These are phyloP conservation scores for Adenanthera pavonina DNA, from an alignment of 306 rosid genomes.

Conservation along the genomic window DNA sequence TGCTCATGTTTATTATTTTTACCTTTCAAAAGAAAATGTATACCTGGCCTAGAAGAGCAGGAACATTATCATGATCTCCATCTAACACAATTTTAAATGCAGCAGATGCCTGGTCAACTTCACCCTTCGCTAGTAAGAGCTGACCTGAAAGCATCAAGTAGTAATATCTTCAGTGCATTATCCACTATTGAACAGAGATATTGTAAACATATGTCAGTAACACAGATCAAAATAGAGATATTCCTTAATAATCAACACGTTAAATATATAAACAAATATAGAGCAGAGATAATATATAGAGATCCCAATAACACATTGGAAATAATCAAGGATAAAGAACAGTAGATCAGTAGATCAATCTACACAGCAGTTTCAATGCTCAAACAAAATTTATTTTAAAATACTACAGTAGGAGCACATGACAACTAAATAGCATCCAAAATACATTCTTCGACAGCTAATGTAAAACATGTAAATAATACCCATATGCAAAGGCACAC, in stretches of 20 bases:
- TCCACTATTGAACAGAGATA: background rate
- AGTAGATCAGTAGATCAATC: conserved; percentile 1
- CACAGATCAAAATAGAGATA: conserved; percentile 19
- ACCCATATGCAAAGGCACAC: background rate
- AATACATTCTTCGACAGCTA: background rate
- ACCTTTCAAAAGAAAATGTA: conserved; percentile 25
- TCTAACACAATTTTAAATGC: conserved; percentile 97
- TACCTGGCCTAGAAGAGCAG: conserved; percentile 98
- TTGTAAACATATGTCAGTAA: background rate
- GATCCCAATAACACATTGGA: background rate
- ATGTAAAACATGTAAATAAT: conserved; percentile 1
- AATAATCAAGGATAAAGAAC: conserved; percentile 4
- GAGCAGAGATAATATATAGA: background rate
- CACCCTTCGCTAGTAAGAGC: conserved; percentile 96
- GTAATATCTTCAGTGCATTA: conserved; percentile 29
- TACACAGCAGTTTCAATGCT: background rate
- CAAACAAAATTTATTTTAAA: background rate
- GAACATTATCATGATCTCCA: conserved; percentile 92
- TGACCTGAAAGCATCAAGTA: conserved; percentile 73
- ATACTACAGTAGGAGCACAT: background rate
- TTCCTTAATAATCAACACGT: conserved; percentile 30
- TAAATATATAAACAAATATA: conserved; percentile 8
- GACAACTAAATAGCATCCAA: background rate
- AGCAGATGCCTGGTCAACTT: conserved; percentile 91
- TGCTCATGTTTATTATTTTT: conserved; percentile 12